Evolutionary conservation across 2,329 filamentous ascomycete genomes (phyloP), one percentile per base, ranked within the genome.

Genomic region (Neonectria ditissima): DNA sequence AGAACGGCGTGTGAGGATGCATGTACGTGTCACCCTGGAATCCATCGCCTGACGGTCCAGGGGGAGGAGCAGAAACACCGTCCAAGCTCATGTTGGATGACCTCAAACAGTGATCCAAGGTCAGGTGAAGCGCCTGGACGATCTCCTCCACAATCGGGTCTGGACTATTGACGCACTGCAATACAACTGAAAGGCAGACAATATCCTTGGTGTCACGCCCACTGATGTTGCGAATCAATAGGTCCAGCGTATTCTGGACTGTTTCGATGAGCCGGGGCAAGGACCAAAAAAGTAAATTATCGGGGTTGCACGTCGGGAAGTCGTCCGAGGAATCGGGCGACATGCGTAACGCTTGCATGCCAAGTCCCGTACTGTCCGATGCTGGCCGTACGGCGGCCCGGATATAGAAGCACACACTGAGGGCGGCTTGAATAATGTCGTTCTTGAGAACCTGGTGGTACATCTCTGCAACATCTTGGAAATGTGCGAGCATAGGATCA

Each of bases 351-450:
- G 73, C 75, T 32, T 75, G 72, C 37, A 76, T 72, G 10, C 72
- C 72, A 26, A 76, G 67, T n/a, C 73, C 69, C 14, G 71, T 63
- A 41, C 69, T 71, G 20, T 79, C 76, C 4, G 69, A 69, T 39
- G 70, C 70, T 30, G 76, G 73, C 5, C 75, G 75, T 11, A 75
- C 64, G 2, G 71, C 72, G n/a, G 72, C 66, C 39, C 78, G 78
- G 71, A 87, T 85, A 60, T 85, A 87, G 66, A 83, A 86, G 69
- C 86, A 87, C 13, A 87, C 77, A 61, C 84, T 85, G 47, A 87
- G 80, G 3, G 84, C 83, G 0, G 85, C 84, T 71, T 87, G 84
- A 20, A 86, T 77, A 24, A 87, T 83, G 65, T 87, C 86, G 63
- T 82, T 80, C 68, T 84, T 85, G 37, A 87, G 72, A 11, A 86